Percentiles rank a stretch among this genome's conserved stretches.
Conservation (phyloP, 2,329 filamentous ascomycete genomes). For the Plectosphaerella plurivora region DNA sequence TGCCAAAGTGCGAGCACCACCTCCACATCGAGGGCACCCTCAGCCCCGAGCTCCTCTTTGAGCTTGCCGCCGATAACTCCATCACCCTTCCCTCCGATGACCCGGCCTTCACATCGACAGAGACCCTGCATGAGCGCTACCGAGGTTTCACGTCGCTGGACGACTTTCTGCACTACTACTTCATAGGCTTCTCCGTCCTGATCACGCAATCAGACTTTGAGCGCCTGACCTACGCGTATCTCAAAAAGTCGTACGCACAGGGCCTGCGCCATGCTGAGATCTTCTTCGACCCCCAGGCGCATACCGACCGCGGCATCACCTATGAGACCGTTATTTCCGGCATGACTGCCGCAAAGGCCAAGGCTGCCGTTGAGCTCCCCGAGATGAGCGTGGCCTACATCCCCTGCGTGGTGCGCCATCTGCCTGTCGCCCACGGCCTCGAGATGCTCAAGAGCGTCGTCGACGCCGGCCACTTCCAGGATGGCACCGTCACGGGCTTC, state of each 20-base stretch:
- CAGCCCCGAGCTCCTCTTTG: constrained; percentile 65
- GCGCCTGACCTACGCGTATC: constrained; percentile 68
- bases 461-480: constrained; percentile 36
- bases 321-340: constrained; percentile 62
- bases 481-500: constrained; percentile 55
- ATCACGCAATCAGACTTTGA: constrained; percentile 65
- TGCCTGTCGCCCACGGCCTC: constrained; percentile 55
- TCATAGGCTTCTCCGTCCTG: constrained; percentile 69
- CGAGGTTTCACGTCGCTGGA: constrained; percentile 64
- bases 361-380: constrained; percentile 54
- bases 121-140: constrained; percentile 60
- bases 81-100: constrained; percentile 57
- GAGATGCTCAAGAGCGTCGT: constrained; percentile 32
- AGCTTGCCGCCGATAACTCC: constrained; percentile 61
- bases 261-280: constrained; percentile 70
- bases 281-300: constrained; percentile 79
- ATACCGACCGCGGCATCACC: constrained; percentile 57
- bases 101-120: constrained; percentile 56
- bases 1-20: constrained; percentile 81
- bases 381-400: constrained; percentile 63
- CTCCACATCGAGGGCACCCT: constrained; percentile 76
- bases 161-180: constrained; percentile 77
- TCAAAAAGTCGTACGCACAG: constrained; percentile 57
- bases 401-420: constrained; percentile 67
- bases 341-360: constrained; percentile 53